Percentiles rank a stretch among this genome's conserved stretches.
These are phyloP conservation scores for Trebouxia sp. DNA, from an alignment of 139 green algal genomes.

Conservation along the genomic window DNA sequence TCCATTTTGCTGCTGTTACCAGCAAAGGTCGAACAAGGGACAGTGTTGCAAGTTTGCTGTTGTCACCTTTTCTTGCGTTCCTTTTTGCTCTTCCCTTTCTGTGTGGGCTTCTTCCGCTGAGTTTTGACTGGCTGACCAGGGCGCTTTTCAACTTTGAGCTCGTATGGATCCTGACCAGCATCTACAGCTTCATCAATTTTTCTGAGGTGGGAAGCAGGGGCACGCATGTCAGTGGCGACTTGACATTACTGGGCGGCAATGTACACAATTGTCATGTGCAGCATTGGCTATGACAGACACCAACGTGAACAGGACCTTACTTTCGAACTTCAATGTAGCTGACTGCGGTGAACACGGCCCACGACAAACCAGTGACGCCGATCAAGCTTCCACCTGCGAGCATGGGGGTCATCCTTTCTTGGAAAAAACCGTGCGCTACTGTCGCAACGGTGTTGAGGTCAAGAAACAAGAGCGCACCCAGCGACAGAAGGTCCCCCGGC, in stretches of 20 bases:
- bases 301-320: too few species aligned
- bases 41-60: too few species aligned
- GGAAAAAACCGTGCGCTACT: background rate
- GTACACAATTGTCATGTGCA: background rate
- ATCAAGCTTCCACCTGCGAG: background rate
- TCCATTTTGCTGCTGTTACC: too few species aligned
- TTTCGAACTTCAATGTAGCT: slow-evolving; percentile 7
- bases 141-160: background rate
- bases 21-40: too few species aligned
- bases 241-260: background rate
- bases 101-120: too few species aligned
- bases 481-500: background rate
- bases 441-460: too few species aligned
- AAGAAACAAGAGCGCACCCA: background rate
- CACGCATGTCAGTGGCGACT: background rate
- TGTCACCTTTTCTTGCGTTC: too few species aligned
- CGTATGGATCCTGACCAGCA: background rate
- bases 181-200: slow-evolving; percentile 18
- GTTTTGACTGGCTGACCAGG: too few species aligned
- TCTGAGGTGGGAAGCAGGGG: background rate
- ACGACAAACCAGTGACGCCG: background rate
- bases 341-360: background rate
- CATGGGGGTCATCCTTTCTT: background rate
- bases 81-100: too few species aligned
- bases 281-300: too few species aligned